Conservation (phyloP, 1,139 yeast species). For the Hansenula lynferdii region DNA sequence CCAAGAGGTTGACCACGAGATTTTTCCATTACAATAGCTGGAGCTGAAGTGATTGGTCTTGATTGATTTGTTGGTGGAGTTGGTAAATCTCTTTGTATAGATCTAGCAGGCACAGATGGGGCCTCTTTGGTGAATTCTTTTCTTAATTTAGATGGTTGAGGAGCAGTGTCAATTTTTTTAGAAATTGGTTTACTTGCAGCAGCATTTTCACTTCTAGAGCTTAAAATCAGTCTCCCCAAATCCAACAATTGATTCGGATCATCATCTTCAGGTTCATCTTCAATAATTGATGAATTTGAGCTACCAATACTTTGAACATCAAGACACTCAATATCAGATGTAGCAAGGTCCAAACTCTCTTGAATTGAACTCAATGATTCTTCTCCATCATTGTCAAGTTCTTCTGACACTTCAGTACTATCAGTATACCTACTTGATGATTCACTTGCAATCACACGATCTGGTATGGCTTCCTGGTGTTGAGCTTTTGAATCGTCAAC, state of each 20-base stretch:
- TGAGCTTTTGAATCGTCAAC: background rate
- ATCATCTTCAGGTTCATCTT: background rate
- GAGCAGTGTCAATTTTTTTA: no score
- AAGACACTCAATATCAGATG: background rate
- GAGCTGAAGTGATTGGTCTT: background rate
- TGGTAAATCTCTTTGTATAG: background rate
- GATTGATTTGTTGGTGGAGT: background rate
- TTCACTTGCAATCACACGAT: background rate
- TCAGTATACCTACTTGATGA: no score
- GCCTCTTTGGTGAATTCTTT: no score
- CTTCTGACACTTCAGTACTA: no score
- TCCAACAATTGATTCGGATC: slow-evolving; percentile 10
- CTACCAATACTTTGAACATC: background rate
- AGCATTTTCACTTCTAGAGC: slow-evolving; percentile 8
- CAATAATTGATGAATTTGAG: background rate
- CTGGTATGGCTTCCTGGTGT: background rate
- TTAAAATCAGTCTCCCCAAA: slow-evolving; percentile 15
- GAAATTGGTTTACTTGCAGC: no score
- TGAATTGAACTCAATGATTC: background rate
- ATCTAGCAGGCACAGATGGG: no score
- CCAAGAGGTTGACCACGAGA: slow-evolving; percentile 7
- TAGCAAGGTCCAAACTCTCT: background rate
- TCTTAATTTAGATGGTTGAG: no score
- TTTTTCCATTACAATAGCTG: background rate
- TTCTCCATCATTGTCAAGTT: background rate